A percentile compares a stretch with the other conserved stretches of the same genome.
phyloP scores from a whole-genome alignment of 139 green algal genomes.

The Coccomyxa sp. region DNA sequence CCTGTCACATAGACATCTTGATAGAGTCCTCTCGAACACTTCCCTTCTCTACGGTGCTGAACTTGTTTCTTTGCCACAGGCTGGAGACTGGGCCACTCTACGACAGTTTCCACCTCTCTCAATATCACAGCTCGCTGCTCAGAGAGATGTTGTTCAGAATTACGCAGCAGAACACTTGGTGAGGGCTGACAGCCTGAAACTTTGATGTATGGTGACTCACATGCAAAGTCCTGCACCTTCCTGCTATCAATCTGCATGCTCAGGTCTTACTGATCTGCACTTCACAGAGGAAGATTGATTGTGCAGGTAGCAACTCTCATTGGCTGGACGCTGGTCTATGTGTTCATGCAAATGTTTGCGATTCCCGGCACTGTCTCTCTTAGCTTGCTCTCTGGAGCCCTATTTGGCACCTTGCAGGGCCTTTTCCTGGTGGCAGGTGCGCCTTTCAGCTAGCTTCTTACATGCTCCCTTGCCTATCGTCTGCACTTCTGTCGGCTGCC shows the following conservation, averaged over 20 bases:
- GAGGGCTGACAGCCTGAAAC: background rate
- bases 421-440: conserved; percentile 36
- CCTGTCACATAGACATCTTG: background rate
- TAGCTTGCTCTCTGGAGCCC: conserved; percentile 57
- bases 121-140: conserved; percentile 4
- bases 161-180: conserved; percentile 26
- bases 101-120: conserved; percentile 10
- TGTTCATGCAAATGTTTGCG: conserved; percentile 70
- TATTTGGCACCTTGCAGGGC: conserved; percentile 50
- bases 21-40: background rate
- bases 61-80: background rate
- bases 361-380: conserved; percentile 72
- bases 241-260: too few relatives aligned
- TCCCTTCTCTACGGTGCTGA: background rate
- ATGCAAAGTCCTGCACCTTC: too few relatives aligned
- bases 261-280: too few relatives aligned
- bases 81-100: conserved; percentile 1
- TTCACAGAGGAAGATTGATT: background rate
- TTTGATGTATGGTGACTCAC: too few relatives aligned
- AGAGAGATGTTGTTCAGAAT: conserved; percentile 32
- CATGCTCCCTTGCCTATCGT: background rate
- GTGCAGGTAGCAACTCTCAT: conserved; percentile 1
- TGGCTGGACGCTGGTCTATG: conserved; percentile 28
- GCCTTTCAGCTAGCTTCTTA: background rate
- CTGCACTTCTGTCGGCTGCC: background rate